Percentiles rank a stretch among this genome's conserved stretches.
Evolutionary conservation across 2,329 filamentous ascomycete genomes (phyloP).

Genomic region (Aspergillus felis): DNA sequence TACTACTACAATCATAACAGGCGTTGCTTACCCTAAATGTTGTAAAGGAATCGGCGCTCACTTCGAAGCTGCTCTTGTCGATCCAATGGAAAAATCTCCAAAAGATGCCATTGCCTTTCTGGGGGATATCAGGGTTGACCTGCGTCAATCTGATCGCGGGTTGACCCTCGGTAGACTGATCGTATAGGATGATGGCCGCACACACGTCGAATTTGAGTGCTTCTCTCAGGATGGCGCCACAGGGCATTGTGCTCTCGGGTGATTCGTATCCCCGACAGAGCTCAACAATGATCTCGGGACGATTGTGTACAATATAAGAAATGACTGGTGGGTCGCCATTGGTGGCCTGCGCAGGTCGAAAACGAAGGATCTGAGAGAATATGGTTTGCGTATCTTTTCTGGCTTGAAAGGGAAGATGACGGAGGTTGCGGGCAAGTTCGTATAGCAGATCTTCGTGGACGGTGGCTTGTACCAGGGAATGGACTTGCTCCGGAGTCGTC

Average conservation of each 20-base stretch:
- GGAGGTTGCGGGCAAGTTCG: slow-evolving; percentile 75
- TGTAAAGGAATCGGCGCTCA: slow-evolving; percentile 94
- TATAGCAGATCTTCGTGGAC: slow-evolving; percentile 88
- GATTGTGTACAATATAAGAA: slow-evolving; percentile 79
- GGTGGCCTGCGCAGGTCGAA: slow-evolving; percentile 64
- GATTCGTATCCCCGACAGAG: slow-evolving; percentile 86
- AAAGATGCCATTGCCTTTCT: slow-evolving; percentile 80
- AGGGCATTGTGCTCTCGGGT: slow-evolving; percentile 85
- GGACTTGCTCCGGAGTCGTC: slow-evolving; percentile 80
- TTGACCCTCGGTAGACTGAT: slow-evolving; percentile 73
- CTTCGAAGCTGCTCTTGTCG: slow-evolving; percentile 92
- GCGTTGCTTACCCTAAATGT: slow-evolving; percentile 73
- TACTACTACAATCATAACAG: not conserved
- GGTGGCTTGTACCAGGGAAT: slow-evolving; percentile 76
- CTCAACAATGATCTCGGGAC: slow-evolving; percentile 82
- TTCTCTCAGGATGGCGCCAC: slow-evolving; percentile 83
- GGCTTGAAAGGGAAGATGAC: slow-evolving; percentile 87
- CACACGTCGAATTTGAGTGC: slow-evolving; percentile 88
- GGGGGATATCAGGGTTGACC: slow-evolving; percentile 70
- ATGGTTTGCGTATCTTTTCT: slow-evolving; percentile 94
- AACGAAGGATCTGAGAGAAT: slow-evolving; percentile 91
- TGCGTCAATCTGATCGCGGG: slow-evolving; percentile 71
- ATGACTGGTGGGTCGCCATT: slow-evolving; percentile 78
- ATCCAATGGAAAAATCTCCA: slow-evolving; percentile 99
- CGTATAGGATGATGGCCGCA: slow-evolving; percentile 86